Evolutionary conservation across 2,329 filamentous ascomycete species (phyloP), one percentile per base, ranked within the genome.

Genomic region (Teratosphaeria pseudoeucalypti): DNA sequence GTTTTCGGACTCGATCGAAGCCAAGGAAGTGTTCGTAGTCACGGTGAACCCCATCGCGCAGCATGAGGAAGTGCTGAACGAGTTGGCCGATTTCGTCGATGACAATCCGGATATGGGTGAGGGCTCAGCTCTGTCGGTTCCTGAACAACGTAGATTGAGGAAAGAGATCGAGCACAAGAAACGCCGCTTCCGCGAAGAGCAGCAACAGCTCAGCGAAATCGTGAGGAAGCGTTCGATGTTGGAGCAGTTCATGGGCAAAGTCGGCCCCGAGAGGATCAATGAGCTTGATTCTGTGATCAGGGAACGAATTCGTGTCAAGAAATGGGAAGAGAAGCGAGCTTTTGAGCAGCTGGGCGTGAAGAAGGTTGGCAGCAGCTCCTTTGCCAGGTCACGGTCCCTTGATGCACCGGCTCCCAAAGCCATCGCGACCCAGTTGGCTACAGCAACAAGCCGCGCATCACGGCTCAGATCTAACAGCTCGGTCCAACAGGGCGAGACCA

Each of bases 321-420:
- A 52, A 34, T 32, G 39, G n/a, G 55, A 57, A 49, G 39, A 47
- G 12, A 47, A 16, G 14, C 14, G 19, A 6, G 16, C 57, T 9
- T 37, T 54, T 16, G 52, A 27, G 19, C 59, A 64, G 37, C 56
- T 62, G 43, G 61, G 64, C 26, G 60, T 56, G 19, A 49, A 23
- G 16, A 49, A 49, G 43, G 43, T 49, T 10, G 43, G 43, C 43
- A 49, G 43, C n/a, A 49, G 43, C 10, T 49, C 43, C 9, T 49
- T 49, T 19, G 43, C 43, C 43, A 49, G 43, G 43, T n/a, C 43
- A 23, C 16, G 9, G 1, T 10, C 43, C 10, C 7, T 23, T 6
- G 19, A 23, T 9, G n/a, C n/a, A 19, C 6, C 43, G 43, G 5
- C 43, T 23, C 16, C 37, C 5, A n/a, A 14, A 43, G 37, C 37